phyloP scores from a whole-genome alignment of 1,139 yeast genomes.

The Pichia kudriavzevii region DNA sequence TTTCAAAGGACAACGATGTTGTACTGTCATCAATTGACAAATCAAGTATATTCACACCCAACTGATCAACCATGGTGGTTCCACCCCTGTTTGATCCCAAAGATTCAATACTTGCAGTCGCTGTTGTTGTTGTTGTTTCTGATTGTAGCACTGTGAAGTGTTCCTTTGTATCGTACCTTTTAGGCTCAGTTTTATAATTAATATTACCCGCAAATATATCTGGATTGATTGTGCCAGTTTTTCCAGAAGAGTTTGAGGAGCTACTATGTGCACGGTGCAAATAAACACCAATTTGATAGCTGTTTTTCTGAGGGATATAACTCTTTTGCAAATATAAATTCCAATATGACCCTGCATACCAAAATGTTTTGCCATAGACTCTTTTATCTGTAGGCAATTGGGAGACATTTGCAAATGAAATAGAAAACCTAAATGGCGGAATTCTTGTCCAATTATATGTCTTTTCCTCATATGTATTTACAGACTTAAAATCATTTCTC shows the following conservation, averaged over 20 bases:
- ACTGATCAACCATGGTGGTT: constrained; percentile 13
- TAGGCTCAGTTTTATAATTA: constrained; percentile 21
- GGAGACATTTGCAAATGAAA: constrained; percentile 41
- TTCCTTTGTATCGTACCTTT: constrained; percentile 6
- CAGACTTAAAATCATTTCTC: constrained; percentile 11
- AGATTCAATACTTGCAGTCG: not conserved
- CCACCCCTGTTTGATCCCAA: no score
- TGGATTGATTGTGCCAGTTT: constrained; percentile 31
- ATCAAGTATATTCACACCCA: constrained; percentile 8
- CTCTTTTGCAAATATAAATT: constrained; percentile 44
- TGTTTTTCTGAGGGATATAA: constrained; percentile 31
- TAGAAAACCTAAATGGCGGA: constrained; percentile 48
- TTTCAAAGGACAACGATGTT: not conserved
- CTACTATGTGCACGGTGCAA: constrained; percentile 38
- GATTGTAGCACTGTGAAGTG: no score
- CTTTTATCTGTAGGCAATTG: constrained; percentile 38
- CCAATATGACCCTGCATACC: constrained; percentile 57
- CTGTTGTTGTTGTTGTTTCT: not conserved
- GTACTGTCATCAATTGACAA: constrained; percentile 9
- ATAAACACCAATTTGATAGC: constrained; percentile 46
- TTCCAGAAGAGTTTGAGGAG: constrained; percentile 27
- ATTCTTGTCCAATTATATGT: constrained; percentile 32
- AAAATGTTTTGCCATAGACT: constrained; percentile 41
- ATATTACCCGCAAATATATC: constrained; percentile 27
- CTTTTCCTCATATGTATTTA: constrained; percentile 11